Percentiles rank a stretch among this genome's conserved stretches.
phyloP scores from a whole-genome alignment of 441 rosid genomes.

The Hura crepitans region DNA sequence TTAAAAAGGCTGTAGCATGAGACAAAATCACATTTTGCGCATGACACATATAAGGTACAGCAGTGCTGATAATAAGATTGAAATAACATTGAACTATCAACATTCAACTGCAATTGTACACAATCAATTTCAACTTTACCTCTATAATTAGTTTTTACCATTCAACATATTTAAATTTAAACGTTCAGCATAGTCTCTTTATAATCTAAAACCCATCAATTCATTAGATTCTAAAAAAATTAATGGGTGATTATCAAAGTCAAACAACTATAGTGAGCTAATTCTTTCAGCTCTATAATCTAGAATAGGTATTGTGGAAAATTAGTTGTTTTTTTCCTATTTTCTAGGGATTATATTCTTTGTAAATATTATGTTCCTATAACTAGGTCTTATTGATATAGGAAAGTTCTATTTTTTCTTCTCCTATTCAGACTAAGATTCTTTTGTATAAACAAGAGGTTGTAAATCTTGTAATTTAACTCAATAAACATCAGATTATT shows the following conservation, averaged over 20 bases:
- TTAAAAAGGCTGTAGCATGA: not conserved
- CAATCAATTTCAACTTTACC: slow-evolving; percentile 3
- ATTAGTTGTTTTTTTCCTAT: too few relatives aligned
- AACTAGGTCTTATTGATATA: too few relatives aligned
- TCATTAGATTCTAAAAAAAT: not conserved
- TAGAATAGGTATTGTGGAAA: too few relatives aligned
- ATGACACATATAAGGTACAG: not conserved
- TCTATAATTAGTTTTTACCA: not conserved
- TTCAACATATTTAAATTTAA: not conserved
- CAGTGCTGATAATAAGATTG: not conserved
- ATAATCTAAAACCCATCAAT: not conserved
- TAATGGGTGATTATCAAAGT: not conserved
- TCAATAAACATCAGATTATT: too few relatives aligned
- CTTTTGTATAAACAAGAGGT: too few relatives aligned
- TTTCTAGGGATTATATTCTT: too few relatives aligned
- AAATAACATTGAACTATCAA: slow-evolving; percentile 8
- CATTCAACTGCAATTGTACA: slow-evolving; percentile 1
- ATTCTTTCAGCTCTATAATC: not conserved
- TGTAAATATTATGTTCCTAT: too few relatives aligned
- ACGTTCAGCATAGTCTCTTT: not conserved
- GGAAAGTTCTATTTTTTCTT: too few relatives aligned
- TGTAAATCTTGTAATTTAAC: too few relatives aligned
- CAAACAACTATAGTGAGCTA: not conserved
- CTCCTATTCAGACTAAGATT: too few relatives aligned
- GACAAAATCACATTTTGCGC: not conserved